A percentile compares a stretch with the other conserved stretches of the same genome.
phyloP scores from a whole-genome alignment of 306 rosid species.

The Leucaena leucocephala region DNA sequence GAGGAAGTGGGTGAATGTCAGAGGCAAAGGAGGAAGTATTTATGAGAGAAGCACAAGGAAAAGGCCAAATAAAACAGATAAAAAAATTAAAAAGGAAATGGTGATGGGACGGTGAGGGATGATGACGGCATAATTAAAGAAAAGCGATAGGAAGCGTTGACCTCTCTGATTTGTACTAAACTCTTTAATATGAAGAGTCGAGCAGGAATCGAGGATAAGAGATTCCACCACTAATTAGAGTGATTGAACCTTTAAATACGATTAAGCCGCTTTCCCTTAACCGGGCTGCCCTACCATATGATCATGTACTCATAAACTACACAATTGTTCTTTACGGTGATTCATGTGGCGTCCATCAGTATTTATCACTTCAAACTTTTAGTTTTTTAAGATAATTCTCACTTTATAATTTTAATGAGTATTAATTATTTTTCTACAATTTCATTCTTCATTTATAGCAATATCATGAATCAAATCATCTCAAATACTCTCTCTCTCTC shows the following conservation, averaged over 20 bases:
- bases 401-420: too few species aligned
- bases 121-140: constrained; percentile 48
- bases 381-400: too few species aligned
- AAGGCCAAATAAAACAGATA: constrained; percentile 1
- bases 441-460: background rate
- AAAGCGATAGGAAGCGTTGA: constrained; percentile 53
- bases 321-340: too few species aligned
- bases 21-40: constrained; percentile 31
- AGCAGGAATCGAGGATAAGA: background rate
- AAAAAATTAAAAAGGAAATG: background rate
- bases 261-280: background rate
- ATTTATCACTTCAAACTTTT: too few species aligned
- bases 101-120: constrained; percentile 22
- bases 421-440: too few species aligned
- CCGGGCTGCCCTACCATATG: background rate
- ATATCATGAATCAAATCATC: background rate
- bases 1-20: constrained; percentile 13
- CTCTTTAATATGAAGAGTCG: background rate
- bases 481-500: background rate
- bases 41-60: constrained; percentile 34
- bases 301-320: too few species aligned
- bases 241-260: background rate
- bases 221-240: too few species aligned
- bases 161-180: constrained; percentile 23
- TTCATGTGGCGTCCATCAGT: too few species aligned